A percentile compares a stretch with the other conserved stretches of the same genome.
These are phyloP conservation scores for Cladosporium phlei DNA, from an alignment of 2,329 filamentous ascomycete genomes.

Conservation along the genomic window DNA sequence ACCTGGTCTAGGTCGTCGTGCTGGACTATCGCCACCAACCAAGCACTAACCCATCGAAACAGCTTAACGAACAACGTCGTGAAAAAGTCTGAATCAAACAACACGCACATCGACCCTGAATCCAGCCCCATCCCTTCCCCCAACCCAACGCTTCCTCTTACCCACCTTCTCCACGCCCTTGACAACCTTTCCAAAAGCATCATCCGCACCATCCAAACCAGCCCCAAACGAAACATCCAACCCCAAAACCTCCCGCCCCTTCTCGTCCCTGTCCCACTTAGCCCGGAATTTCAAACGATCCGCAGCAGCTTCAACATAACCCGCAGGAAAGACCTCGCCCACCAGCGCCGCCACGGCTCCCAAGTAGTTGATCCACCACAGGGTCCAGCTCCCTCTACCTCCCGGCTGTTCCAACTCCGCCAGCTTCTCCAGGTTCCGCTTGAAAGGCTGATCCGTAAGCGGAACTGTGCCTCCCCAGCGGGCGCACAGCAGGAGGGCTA, in stretches of 20 bases:
- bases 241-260: conserved; percentile 40
- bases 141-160: conserved; percentile 56
- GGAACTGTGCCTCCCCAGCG: conserved; percentile 67
- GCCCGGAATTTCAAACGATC: conserved; percentile 40
- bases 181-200: conserved; percentile 38
- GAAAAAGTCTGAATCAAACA: too few species aligned
- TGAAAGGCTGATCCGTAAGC: conserved; percentile 54
- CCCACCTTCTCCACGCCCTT: conserved; percentile 51
- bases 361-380: conserved; percentile 64
- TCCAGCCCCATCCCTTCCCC: conserved; percentile 38
- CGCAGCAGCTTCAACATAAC: conserved; percentile 39
- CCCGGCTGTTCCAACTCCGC: too few species aligned
- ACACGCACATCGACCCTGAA: conserved; percentile 35
- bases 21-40: too few species aligned
- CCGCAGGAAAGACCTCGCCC: conserved; percentile 58
- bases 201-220: conserved; percentile 38
- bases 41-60: too few species aligned
- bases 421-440: conserved; percentile 49
- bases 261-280: conserved; percentile 39
- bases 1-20: too few species aligned
- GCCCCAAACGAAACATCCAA: conserved; percentile 39
- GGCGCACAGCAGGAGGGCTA: conserved; percentile 67
- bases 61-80: too few species aligned
- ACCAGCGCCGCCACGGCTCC: conserved; percentile 57
- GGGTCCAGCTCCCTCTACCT: conserved; percentile 47